Conservation (phyloP, 2,329 filamentous ascomycete species). For the Exophiala sp. region DNA sequence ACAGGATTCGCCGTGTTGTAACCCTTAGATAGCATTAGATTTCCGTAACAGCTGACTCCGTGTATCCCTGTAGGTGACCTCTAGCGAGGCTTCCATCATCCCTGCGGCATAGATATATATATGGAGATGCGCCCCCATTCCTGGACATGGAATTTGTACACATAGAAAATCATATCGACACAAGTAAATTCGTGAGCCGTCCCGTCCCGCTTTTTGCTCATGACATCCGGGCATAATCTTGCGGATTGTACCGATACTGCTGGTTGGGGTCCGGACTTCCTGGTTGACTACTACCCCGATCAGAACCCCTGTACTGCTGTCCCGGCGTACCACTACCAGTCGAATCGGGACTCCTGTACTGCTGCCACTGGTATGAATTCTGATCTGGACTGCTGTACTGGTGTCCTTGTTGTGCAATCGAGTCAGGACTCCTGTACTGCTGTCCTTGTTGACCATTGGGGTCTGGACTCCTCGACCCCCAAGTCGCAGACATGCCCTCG, state of each 20-base stretch:
- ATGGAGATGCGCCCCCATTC: no score
- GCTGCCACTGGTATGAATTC: neutral
- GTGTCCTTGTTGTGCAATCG: conserved; percentile 4
- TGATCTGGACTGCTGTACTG: conserved; percentile 1
- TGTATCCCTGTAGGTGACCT: no score
- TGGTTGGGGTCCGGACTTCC: neutral
- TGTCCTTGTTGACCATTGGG: neutral
- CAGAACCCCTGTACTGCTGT: conserved; percentile 8
- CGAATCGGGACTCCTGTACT: neutral
- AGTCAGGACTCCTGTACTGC: neutral
- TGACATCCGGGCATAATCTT: conserved; percentile 21
- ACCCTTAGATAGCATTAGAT: no score
- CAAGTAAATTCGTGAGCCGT: no score
- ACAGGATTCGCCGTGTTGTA: no score
- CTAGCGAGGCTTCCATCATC: no score
- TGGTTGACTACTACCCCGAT: no score
- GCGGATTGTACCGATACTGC: conserved; percentile 23
- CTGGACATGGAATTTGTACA: no score
- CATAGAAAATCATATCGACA: no score
- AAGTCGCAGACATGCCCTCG: conserved; percentile 1
- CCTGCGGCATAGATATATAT: no score
- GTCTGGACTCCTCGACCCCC: conserved; percentile 15
- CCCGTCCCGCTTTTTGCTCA: neutral
- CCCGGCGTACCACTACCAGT: conserved; percentile 5
- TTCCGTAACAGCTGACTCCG: no score